A percentile compares a stretch with the other conserved stretches of the same genome.
Evolutionary conservation across 768 basidiomycete species (phyloP).

Genomic region (Guyanaporus albipodus): DNA sequence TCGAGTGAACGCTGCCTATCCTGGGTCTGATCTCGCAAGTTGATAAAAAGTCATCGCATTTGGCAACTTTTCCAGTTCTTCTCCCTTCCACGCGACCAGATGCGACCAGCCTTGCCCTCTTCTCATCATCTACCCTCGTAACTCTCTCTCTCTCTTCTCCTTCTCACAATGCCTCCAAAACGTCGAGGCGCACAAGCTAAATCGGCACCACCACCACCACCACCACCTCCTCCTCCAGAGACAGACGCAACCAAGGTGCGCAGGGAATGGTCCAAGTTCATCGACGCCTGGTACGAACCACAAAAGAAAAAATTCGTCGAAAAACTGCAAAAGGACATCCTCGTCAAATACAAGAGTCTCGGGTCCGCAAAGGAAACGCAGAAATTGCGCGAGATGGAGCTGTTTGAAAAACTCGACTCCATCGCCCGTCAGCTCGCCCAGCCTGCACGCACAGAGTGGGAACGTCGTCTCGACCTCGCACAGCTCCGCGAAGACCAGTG

Average conservation of each 20-base stretch:
- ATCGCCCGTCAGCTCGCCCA: constrained; percentile 23
- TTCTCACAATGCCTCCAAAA: constrained; percentile 27
- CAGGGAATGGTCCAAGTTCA: constrained; percentile 29
- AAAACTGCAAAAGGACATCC: constrained; percentile 29
- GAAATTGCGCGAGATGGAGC: constrained; percentile 28
- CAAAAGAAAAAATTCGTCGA: constrained; percentile 27
- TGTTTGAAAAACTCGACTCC: constrained; percentile 22
- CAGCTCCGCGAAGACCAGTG: constrained; percentile 30
- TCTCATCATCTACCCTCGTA: constrained; percentile 21
- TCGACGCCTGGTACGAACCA: constrained; percentile 30
- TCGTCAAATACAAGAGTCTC: constrained; percentile 30
- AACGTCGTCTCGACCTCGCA: constrained; percentile 29
- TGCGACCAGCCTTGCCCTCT: constrained; percentile 9
- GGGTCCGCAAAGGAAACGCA: constrained; percentile 24
- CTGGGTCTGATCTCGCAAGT: constrained; percentile 26
- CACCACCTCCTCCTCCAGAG: constrained; percentile 20
- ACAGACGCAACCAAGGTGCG: constrained; percentile 23
- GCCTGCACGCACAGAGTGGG: constrained; percentile 33
- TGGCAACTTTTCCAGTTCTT: too few relatives aligned
- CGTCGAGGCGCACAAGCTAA: constrained; percentile 23
- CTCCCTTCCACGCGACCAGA: constrained; percentile 28
- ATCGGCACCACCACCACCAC: constrained; percentile 3
- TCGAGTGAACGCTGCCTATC: constrained; percentile 28
- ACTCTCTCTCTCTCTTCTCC: constrained; percentile 5
- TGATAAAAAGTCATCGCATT: constrained; percentile 32